phyloP scores from a whole-genome alignment of 2,329 filamentous ascomycete genomes.

The Leptosphaerulina australis region DNA sequence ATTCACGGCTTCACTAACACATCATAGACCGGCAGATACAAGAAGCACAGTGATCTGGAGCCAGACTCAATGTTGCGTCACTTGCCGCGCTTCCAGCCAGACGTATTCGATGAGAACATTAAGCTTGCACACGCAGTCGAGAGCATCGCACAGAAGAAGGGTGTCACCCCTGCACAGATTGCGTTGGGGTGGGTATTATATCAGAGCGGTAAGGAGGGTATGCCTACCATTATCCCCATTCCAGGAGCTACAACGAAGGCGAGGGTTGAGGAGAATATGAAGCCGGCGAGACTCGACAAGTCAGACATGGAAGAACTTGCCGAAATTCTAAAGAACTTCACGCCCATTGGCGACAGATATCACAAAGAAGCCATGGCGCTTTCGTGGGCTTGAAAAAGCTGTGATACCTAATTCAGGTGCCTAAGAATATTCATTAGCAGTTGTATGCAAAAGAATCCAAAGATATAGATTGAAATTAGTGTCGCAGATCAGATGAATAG shows the following conservation, averaged over 20 bases:
- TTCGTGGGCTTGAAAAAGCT: constrained; percentile 4
- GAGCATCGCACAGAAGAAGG: constrained; percentile 64
- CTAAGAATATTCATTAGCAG: constrained; percentile 19
- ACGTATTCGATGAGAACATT: constrained; percentile 69
- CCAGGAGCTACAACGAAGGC: constrained; percentile 65
- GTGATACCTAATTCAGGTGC: neutral
- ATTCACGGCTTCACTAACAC: constrained; percentile 23
- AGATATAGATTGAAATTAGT: neutral
- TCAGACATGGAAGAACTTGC: constrained; percentile 59
- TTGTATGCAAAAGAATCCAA: neutral
- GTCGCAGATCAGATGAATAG: constrained; percentile 53
- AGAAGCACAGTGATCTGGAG: constrained; percentile 61
- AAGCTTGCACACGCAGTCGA: constrained; percentile 65
- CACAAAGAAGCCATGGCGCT: constrained; percentile 11
- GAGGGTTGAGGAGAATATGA: constrained; percentile 67
- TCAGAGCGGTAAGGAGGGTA: constrained; percentile 58
- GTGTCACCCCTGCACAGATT: constrained; percentile 66
- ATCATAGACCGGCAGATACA: constrained; percentile 51
- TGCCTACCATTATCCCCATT: constrained; percentile 68
- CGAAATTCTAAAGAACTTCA: constrained; percentile 56
- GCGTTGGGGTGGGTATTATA: constrained; percentile 68
- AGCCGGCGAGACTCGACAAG: constrained; percentile 59
- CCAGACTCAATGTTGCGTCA: constrained; percentile 58
- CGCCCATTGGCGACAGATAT: constrained; percentile 53
- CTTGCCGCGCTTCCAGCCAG: constrained; percentile 67